Base-by-base conservation (phyloP, 2,329 filamentous ascomycete genomes). In the Hypomyces rosellus region DNA sequence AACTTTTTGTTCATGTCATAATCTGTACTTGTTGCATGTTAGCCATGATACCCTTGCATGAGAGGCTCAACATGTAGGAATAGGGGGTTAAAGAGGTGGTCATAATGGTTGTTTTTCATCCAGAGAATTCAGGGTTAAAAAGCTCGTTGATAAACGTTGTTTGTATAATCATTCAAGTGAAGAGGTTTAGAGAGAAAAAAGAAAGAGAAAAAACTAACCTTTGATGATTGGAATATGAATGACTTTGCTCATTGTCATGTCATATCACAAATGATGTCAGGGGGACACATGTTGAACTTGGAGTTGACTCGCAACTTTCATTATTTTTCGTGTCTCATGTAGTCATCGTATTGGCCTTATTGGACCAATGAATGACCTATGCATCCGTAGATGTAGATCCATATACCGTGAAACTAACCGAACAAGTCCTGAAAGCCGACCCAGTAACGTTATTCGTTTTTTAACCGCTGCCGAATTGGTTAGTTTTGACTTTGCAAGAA, bases 101-200 rank as follows among this genome's bases (percentile, higher is more conserved):
- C 80, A 82, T 80, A 81, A 61, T 77, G 66, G 71, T 53, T 54
- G 36, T 47, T 47, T 66, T 69, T 81, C 78, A 79, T 81, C 38
- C 75, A 81, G 74, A 70, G 65, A 69, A 59, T 73, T 79, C 78
- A 82, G 79, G 78, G 78, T 83, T 82, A 82, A 83, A 83, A 83
- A 83, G 79, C 79, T 82, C 78, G 76, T 80, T 75, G 73, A 66
- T 67, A 63, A 65, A 68, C 7, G 70, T 73, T 64, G 74, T n/a
- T 20, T 20, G 20, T 20, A 69, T 75, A 79, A 81, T 81, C 79
- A 76, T 82, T 56, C 75, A 71, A 57, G 55, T 52, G 56, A 63
- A 71, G 55, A 55, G 45, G 34, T 16, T 33, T 38, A 45, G 51
- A 40, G 36, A 50, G 42, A 37, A 51, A 49, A 47, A 55, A 55